These are phyloP conservation scores for Phytophthora idaei DNA, from an alignment of 352 stramenopile species.

Conservation along the genomic window DNA sequence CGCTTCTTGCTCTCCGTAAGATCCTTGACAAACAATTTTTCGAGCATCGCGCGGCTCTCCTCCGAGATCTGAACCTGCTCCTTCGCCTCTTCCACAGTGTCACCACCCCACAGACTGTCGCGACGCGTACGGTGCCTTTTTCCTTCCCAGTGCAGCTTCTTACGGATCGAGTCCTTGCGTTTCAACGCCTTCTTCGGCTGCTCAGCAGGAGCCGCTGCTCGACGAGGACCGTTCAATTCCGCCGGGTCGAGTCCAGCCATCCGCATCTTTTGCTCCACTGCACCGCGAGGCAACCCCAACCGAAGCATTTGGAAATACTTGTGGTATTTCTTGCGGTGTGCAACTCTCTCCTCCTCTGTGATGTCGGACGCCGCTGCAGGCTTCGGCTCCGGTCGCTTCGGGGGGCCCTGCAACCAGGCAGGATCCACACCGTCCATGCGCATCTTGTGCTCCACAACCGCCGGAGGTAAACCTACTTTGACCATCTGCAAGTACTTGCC, in stretches of 20 bases:
- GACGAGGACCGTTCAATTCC: constrained; percentile 66
- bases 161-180: constrained; percentile 76
- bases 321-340: constrained; percentile 72
- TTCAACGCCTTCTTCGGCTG: constrained; percentile 49
- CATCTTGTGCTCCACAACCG: constrained; percentile 87
- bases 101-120: constrained; percentile 71
- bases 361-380: constrained; percentile 24
- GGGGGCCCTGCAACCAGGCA: constrained; percentile 66
- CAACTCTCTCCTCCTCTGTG: constrained; percentile 56
- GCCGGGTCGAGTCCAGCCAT: constrained; percentile 72
- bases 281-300: constrained; percentile 69
- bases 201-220: constrained; percentile 22
- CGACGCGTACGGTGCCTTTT: constrained; percentile 52
- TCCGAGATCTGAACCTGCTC: constrained; percentile 62
- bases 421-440: constrained; percentile 74
- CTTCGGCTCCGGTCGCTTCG: constrained; percentile 38
- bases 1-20: constrained; percentile 59
- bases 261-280: constrained; percentile 88
- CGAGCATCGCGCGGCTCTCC: constrained; percentile 73
- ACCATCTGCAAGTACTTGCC: constrained; percentile 81
- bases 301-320: constrained; percentile 90
- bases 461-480: constrained; percentile 70
- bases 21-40: constrained; percentile 84
- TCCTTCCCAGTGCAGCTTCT: constrained; percentile 88
- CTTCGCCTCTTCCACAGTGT: constrained; percentile 48